Base-by-base conservation (phyloP, 2,329 filamentous ascomycete genomes). In the Pseudogymnoascus sp. region DNA sequence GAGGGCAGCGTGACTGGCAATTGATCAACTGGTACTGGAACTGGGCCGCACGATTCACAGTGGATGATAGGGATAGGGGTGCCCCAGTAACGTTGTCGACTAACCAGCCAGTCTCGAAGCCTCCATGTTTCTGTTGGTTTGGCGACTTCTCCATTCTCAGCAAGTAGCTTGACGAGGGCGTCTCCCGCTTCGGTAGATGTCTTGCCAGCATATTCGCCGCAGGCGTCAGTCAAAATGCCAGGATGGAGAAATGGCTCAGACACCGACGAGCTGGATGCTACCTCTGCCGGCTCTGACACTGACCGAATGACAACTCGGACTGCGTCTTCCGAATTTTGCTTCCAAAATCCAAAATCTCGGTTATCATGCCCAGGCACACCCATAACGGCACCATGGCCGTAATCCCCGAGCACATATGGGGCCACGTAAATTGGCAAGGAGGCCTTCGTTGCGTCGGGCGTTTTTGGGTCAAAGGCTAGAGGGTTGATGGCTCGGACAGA, bases 81-180 rank as follows among this genome's bases (percentile, higher is more conserved):
- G 13, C 92, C 92, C 92, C 92, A 96, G 73, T 96, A 96, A 67
- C 92, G 82, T 75, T 96, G 92, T n/a, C 92, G 86, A 73, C 91
- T 96, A 70, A 96, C 88, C 63, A 96, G 79, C 92, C 92, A 96
- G 75, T 96, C 92, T 65, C 91, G 82, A 26, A 96, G 80, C 61
- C 89, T 86, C 90, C 91, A 96, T 66, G 85, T 89, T 65, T 90
- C 85, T 8, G 83, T 79, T n/a, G 78, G 74, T 64, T 84, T 79
- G 9, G 86, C 90, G n/a, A 86, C 77, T 1, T 79, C 76, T 4
- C 83, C 82, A 2, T 78, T 75, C 2, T 74, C 70, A 65, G 83
- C 76, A 1, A 87, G 80, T 68, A 83, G 75, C 35, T 77, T 72
- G 17, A 91, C 76, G 61, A 96, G 83, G 67, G 81, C 77, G 65